Evolutionary conservation across 2,329 filamentous ascomycete species (phyloP), one percentile per base, ranked within the genome.

Genomic region (Penicillium polonicum): DNA sequence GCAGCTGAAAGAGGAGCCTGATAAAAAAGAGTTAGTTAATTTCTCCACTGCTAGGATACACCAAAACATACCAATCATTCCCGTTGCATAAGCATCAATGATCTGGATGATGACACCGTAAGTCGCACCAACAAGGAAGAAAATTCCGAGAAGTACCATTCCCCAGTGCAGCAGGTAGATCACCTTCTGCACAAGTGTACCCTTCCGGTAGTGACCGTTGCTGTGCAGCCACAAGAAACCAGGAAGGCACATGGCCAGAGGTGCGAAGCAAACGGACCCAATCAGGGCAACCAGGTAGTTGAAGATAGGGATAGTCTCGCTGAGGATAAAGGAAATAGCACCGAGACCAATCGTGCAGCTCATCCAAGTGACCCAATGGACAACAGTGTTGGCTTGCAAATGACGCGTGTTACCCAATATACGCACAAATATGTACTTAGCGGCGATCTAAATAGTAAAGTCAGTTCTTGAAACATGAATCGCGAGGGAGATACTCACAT

Each of bases 371-470:
- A 48, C 66, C 80, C 80, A 83, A 63, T 83, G 82, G 0, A 79
- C 63, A 15, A 76, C 17, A 1, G 78, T 31, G 67, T 81, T 82
- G 36, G 71, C 66, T 61, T 82, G 79, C 13, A 84, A 70, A 65
- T 84, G 82, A 8, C 59, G 66, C 2, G 79, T 79, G 52, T 80
- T 74, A 29, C 80, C 75, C 13, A 84, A 70, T 23, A 83, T 74
- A 21, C 82, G 77, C 7, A 84, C 81, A 64, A 83, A 83, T 52
- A 82, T 65, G 64, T 82, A 82, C 63, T 84, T 84, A 0, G 80
- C 76, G 0, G 77, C 77, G 10, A 83, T 74, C 66, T 83, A 55
- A 19, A 41, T 17, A 9, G 5, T 4, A 13, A 31, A 21, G 43
- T 58, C 1, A 53, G 53, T 23, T 19, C 4, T 6, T 1, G 7